A percentile compares a stretch with the other conserved stretches of the same genome.
Evolutionary conservation across 257 asterid genomes (phyloP).

Genomic region (Nicotiana sylvestris): DNA sequence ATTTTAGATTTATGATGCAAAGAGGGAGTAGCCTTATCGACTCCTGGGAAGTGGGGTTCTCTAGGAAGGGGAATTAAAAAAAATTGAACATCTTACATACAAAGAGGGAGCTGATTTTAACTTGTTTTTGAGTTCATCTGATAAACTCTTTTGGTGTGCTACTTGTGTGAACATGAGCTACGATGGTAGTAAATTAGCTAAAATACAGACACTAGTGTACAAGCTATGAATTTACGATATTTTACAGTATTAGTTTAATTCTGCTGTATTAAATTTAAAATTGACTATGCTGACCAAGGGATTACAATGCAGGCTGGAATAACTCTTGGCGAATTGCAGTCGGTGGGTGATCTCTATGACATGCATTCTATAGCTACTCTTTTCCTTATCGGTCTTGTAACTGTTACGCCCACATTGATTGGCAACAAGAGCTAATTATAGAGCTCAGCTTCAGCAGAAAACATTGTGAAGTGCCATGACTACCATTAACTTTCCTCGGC

Average conservation of each 20-base stretch:
- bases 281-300: background rate
- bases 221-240: background rate
- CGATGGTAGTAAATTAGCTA: background rate
- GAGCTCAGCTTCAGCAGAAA: conserved; percentile 6
- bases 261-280: background rate
- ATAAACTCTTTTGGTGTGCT: background rate
- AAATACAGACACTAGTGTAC: background rate
- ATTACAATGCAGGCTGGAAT: conserved; percentile 71
- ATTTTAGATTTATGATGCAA: background rate
- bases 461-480: background rate
- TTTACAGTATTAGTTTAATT: background rate
- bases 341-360: conserved; percentile 88
- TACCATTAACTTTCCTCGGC: background rate
- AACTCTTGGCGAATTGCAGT: conserved; percentile 81
- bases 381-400: conserved; percentile 75
- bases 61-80: background rate
- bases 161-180: background rate
- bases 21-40: background rate
- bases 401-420: conserved; percentile 68
- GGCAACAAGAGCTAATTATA: conserved; percentile 44
- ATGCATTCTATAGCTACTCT: conserved; percentile 75
- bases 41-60: background rate
- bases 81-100: background rate
- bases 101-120: background rate
- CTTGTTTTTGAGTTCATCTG: background rate